Base-by-base conservation (phyloP, 2,329 filamentous ascomycete genomes). In the Blastomyces parvus region DNA sequence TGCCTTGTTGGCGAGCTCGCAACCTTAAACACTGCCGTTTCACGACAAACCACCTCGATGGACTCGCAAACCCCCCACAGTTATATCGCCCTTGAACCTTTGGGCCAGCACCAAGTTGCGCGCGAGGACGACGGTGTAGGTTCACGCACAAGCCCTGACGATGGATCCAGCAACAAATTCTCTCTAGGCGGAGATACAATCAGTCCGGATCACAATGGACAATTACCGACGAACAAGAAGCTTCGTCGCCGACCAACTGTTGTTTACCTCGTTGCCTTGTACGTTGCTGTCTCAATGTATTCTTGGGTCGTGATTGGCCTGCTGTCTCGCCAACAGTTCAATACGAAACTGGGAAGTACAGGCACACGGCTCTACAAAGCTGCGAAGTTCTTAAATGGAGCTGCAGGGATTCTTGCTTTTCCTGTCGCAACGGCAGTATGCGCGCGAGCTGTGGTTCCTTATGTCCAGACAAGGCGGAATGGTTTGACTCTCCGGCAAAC, bases 401-500 rank as follows among this genome's bases (percentile, higher is more conserved):
- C 36, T 38, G 33, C 55, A 11, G 55, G 33, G 14, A n/a, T 57
- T 57, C 9, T 40, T 8, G 55, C 55, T 9, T 27, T 57, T 22
- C 55, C 55, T 11, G 36, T 57, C 19, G 55, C 55, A 1, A 57
- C 55, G n/a, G 55, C 55, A 42, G n/a, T 57, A 42, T 57, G 55
- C 30, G 55, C 55, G 19, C 8, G 55, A 22, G 55, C 55, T 11
- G 55, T 57, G 8, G 36, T 57, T 42, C 33, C 55, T 4, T 57
- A 57, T 40, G 36, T 14, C 36, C 55, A 57, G 9, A 14, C 19
- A 40, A 27, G 25, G 36, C 55, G 55, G n/a, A 40, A 25, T 13
- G 55, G 55, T n/a, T 19, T 57, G 17, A 57, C 55, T 0, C 8
- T 57, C 36, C 55, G 55, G 33, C 55, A 57, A 40, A 57, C 55